Evolutionary conservation across 305 asterid species (phyloP).

Genomic region (Plantago lanceolata): DNA sequence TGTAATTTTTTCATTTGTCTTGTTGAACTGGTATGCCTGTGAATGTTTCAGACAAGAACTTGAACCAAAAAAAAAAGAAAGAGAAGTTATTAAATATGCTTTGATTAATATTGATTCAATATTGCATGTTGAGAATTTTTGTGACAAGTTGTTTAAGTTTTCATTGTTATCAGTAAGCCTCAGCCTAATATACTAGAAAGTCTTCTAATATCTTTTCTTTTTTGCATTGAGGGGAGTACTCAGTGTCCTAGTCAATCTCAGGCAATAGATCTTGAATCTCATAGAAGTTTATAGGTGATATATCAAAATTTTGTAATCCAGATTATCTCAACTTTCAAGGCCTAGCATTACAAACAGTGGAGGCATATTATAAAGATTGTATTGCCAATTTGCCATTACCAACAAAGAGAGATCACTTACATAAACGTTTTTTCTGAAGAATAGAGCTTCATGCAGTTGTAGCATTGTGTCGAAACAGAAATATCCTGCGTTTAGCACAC

Average conservation of each 20-base stretch:
- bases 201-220: neutral
- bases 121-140: neutral
- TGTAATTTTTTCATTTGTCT: no score
- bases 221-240: neutral
- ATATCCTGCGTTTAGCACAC: conserved; percentile 83
- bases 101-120: no score
- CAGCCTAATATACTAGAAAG: neutral
- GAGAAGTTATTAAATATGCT: neutral
- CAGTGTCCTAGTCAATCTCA: neutral
- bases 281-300: neutral
- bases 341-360: conserved; percentile 5
- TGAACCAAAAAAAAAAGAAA: neutral
- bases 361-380: neutral
- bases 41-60: neutral
- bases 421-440: conserved; percentile 35
- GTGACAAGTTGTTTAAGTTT: neutral
- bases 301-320: neutral
- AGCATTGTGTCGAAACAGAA: conserved; percentile 65
- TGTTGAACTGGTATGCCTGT: no score
- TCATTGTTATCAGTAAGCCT: neutral
- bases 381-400: neutral
- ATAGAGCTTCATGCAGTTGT: conserved; percentile 43
- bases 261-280: neutral
- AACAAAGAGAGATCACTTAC: conserved; percentile 42
- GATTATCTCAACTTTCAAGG: neutral